Evolutionary conservation across 2,329 filamentous ascomycete species (phyloP), one percentile per base, ranked within the genome.

Genomic region (Trichoderma harzianum): DNA sequence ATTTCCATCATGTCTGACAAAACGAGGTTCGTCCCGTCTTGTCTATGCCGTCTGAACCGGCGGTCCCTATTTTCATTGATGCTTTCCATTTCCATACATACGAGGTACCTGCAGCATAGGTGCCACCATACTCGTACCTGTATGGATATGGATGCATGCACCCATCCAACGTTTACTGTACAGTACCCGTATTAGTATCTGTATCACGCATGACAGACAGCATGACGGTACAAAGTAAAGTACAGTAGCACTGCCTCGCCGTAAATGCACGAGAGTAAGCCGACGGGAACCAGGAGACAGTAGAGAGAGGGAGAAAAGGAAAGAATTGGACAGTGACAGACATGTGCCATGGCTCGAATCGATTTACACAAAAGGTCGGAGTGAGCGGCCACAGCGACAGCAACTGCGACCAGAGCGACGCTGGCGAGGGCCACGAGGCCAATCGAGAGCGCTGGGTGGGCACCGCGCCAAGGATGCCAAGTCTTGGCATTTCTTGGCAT

Each of bases 391-490:
- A 57, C 24, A 16, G 18, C 43, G 24, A 24, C 36, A 16, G 18
- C 43, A 10, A 24, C 36, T 16, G 62, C 36, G 36, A 18, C 32
- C n/a, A 28, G 47, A 68, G 65, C 77, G 77, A 74, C 76, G 74
- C 72, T 72, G 76, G 74, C 64, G 65, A 43, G 67, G 68, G 68
- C 47, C 69, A 60, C 47, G 51, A 74, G 75, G 72, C 79, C 79
- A 81, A 81, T 81, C 71, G 75, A 77, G 73, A 39, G 70, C 72
- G 58, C 70, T 53, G 75, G 73, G 79, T 79, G 78, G 77, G 76
- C 77, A 77, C 76, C 76, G 75, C 77, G 80, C 81, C 81, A 78
- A 83, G 80, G 72, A 72, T 76, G 81, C 81, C 81, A 82, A 82
- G 80, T 0, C 79, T 81, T 82, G 80, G 79, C 79, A 71, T 71